Percentiles rank a stretch among this genome's conserved stretches.
These are phyloP conservation scores for Flammula alnicola DNA, from an alignment of 1,284 basidiomycete species.

Conservation along the genomic window DNA sequence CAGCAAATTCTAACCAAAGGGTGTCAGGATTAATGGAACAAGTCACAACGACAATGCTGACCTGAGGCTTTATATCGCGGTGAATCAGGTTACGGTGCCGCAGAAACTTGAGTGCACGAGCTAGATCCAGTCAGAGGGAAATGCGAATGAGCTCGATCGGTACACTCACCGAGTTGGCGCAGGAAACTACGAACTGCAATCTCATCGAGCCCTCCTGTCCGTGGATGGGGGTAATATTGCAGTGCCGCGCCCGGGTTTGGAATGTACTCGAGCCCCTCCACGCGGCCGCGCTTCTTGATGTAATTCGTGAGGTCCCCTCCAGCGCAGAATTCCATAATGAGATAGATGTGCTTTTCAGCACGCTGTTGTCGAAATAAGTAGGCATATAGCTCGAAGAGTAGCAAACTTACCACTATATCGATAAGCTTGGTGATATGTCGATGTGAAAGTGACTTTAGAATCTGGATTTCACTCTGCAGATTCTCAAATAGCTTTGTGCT, in stretches of 20 bases:
- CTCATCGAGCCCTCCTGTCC: conserved; percentile 89
- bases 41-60: conserved; percentile 31
- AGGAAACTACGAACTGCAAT: conserved; percentile 92
- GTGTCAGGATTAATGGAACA: conserved; percentile 9
- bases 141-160: conserved; percentile 6
- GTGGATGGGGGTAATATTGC: conserved; percentile 89
- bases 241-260: conserved; percentile 69
- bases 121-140: conserved; percentile 43
- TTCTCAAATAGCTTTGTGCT: conserved; percentile 96
- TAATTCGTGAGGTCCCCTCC: conserved; percentile 96
- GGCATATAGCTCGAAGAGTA: conserved; percentile 5
- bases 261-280: conserved; percentile 83
- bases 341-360: conserved; percentile 92
- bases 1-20: conserved; percentile 78
- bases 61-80: conserved; percentile 97
- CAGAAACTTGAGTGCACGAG: conserved; percentile 92
- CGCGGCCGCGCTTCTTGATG: conserved; percentile 91
- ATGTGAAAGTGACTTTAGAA: conserved; percentile 93
- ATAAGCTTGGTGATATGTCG: conserved; percentile 92
- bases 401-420: conserved; percentile 81
- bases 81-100: conserved; percentile 92
- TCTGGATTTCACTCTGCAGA: conserved; percentile 96
- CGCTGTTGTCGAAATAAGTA: conserved; percentile 54
- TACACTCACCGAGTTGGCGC: conserved; percentile 80
- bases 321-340: conserved; percentile 97